Conservation (phyloP, 2,329 filamentous ascomycete genomes). For the Aspergillus sp. region DNA sequence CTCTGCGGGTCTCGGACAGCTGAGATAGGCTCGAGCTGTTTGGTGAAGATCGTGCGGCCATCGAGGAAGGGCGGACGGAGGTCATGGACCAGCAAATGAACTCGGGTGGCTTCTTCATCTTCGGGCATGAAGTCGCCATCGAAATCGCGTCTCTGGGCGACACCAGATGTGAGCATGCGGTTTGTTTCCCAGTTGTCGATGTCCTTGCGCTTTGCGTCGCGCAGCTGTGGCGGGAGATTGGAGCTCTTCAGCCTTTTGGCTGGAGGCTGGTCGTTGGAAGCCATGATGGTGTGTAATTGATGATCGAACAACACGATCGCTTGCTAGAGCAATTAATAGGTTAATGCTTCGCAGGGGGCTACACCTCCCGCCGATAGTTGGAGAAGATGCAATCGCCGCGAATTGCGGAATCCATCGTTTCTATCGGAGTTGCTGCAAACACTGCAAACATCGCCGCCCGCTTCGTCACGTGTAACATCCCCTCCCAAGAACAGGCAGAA, state of each 20-base stretch:
- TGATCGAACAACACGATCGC: neutral
- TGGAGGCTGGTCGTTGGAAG: conserved; percentile 38
- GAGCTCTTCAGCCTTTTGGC: conserved; percentile 43
- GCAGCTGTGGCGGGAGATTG: conserved; percentile 37
- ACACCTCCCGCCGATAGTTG: conserved; percentile 8
- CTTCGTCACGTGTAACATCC: neutral
- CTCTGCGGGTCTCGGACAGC: conserved; percentile 92
- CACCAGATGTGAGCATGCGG: conserved; percentile 93
- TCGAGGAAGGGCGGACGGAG: conserved; percentile 92
- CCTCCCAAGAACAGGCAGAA: neutral
- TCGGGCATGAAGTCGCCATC: conserved; percentile 76
- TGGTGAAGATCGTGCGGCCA: conserved; percentile 93
- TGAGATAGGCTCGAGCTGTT: conserved; percentile 91
- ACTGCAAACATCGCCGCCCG: neutral
- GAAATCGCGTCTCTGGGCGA: conserved; percentile 84
- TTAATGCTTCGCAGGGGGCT: neutral
- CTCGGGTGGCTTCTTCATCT: conserved; percentile 83
- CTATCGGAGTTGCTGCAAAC: conserved; percentile 4
- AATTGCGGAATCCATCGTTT: neutral
- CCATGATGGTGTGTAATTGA: conserved; percentile 26
- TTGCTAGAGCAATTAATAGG: neutral
- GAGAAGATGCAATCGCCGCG: neutral
- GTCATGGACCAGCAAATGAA: conserved; percentile 92
- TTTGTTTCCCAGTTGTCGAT: conserved; percentile 99
- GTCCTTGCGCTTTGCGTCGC: conserved; percentile 73